Evolutionary conservation across 148 eudicot genomes (phyloP), one percentile per base, ranked within the genome.

Genomic region (Amaranthus palmeri): DNA sequence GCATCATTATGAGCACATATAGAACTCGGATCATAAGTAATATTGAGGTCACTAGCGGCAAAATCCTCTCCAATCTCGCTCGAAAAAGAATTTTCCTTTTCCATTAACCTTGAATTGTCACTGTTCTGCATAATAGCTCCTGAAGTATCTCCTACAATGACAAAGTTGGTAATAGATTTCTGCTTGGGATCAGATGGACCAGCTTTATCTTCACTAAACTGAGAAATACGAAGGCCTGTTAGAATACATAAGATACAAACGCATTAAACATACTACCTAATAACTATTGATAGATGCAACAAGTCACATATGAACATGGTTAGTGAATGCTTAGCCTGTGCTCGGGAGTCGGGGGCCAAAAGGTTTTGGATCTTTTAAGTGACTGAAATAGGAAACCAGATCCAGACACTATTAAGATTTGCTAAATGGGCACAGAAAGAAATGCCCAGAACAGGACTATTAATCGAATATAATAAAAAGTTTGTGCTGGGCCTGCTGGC

Each of bases 221-320:
- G 96, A 72, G 98, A 95, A 77, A 95, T 83, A 66, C 98, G 88
- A 68, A 95, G 81, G 66, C 98, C 98, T 95, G 83, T 58, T 40
- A 70, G 54, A 75, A 71, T 71, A 70, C n/a, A 54, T 61, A 10
- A 56, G 18, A 42, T 2, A 53, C 65, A 62, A n/a, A 45, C 8
- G 67, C 67, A 44, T 68, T 40, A 50, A 63, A 10, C 54, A 49
- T 54, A 47, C 14, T 47, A 52, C 48, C 57, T 44, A 14, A 71
- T 70, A 55, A 57, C 40, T 17, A 65, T 10, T 5, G 14, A 69
- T 47, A 45, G 4, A 70, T 56, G 42, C 73, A 56, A 17, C 6
- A 18, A 47, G 3, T 56, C 43, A 17, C 13, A 10, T 56, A 62
- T 13, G 4, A 61, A 25, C 54, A 59, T 62, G 47, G 49, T 50